These are phyloP conservation scores for Emergomyces pasteurianus DNA, from an alignment of 2,329 filamentous ascomycete genomes.

Conservation along the genomic window DNA sequence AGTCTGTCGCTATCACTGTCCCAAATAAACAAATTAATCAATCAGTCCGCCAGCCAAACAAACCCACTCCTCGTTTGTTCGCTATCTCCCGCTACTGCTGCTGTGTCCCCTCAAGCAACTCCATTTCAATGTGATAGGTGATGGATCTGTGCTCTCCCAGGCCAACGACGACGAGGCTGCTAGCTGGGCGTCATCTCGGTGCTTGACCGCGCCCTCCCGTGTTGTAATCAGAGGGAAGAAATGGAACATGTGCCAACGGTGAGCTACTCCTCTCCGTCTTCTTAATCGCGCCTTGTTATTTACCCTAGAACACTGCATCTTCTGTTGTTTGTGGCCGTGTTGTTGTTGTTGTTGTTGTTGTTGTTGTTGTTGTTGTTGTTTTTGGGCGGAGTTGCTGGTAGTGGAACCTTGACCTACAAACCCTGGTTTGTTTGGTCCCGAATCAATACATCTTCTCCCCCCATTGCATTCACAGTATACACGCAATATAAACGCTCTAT, in stretches of 20 bases:
- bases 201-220: slow-evolving; percentile 4
- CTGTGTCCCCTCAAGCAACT: neutral
- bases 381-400: neutral
- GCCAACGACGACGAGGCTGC: slow-evolving; percentile 1
- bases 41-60: slow-evolving; percentile 11
- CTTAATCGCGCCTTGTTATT: neutral
- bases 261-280: slow-evolving; percentile 9
- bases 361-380: neutral
- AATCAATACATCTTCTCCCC: neutral
- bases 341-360: too few species aligned
- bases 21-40: neutral
- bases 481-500: neutral
- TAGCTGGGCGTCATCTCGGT: slow-evolving; percentile 9
- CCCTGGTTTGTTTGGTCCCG: neutral
- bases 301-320: neutral
- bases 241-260: slow-evolving; percentile 25
- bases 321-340: neutral
- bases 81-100: slow-evolving; percentile 1
- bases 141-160: neutral
- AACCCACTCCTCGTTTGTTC: neutral
- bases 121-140: neutral
- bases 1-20: slow-evolving; percentile 13
- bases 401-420: neutral
- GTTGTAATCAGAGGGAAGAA: slow-evolving; percentile 5
- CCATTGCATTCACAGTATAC: neutral